Evolutionary conservation across 225 moss, liverwort and hornwort species (phyloP), one percentile per base, ranked within the genome.

Genomic region (Sphagnum contortum): DNA sequence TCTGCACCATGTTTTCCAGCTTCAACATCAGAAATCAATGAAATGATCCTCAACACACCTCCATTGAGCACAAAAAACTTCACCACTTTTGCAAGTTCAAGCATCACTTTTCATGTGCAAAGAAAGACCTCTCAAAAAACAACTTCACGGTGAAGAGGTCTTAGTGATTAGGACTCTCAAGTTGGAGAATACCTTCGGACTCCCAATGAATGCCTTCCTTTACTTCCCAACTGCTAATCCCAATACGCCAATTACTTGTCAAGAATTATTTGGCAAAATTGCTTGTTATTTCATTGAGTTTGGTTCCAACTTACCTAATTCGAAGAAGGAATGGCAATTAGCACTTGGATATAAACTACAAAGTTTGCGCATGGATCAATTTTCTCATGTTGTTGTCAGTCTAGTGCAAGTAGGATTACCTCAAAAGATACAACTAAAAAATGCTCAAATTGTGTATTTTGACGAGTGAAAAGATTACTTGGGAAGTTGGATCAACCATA

Each of bases 1-100:
- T n/a, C 79, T 0, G 0, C 72, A 0, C 50, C 9, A 1, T 83
- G 83, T 70, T 71, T 58, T 14, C 74, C 74, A 5, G 12, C 68
- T 0, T 61, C 71, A 0, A 0, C 6, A 2, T 1, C 69, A 0
- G 48, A 48, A 0, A 47, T 54, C 0, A 0, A 3, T 0, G 47
- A 2, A 0, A 48, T 83, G 72, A 74, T 80, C 6, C 3, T 2
- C 5, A 11, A 49, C 2, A 74, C 79, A 10, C 64, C 55, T 46
- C 57, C 76, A 64, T 68, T 71, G 71, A 7, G 55, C 70, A 0
- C 54, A 79, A 0, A 7, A 0, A 0, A 44, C 60, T 0, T 0
- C 2, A 0, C 76, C 83, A 0, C 47, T 80, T 29, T 29, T 29
- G 29, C 29, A 29, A 29, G 29, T 29, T 29, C 29, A 29, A 29